A percentile compares a stretch with the other conserved stretches of the same genome.
These are phyloP conservation scores for Dioscorea cayenensis DNA, from an alignment of 116 monocot genomes.

Conservation along the genomic window DNA sequence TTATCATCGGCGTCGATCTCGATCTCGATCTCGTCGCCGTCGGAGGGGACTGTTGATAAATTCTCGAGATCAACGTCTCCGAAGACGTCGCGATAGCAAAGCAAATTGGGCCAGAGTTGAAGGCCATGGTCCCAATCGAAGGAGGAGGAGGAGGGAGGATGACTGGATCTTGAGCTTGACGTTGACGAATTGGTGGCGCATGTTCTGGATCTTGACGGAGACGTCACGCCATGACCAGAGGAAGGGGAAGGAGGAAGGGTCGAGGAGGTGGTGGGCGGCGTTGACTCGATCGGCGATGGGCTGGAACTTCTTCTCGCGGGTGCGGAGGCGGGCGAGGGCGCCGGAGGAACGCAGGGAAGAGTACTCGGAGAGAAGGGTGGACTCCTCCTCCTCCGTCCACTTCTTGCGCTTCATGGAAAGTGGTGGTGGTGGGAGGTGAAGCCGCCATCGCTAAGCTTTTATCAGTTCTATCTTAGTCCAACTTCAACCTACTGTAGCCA, in stretches of 20 bases:
- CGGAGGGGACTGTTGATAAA: too few species aligned
- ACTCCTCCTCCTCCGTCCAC: slow-evolving; percentile 63
- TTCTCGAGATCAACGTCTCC: too few species aligned
- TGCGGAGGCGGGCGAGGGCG: slow-evolving; percentile 15
- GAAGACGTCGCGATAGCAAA: too few species aligned
- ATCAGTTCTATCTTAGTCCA: too few species aligned
- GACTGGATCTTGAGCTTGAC: slow-evolving; percentile 49
- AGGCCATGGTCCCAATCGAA: slow-evolving; percentile 26
- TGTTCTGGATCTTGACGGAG: slow-evolving; percentile 73
- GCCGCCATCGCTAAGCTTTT: too few species aligned
- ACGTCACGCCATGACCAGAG: slow-evolving; percentile 68
- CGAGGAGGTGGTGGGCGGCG: too few species aligned
- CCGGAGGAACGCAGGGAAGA: slow-evolving; percentile 22
- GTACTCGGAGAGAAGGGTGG: slow-evolving; percentile 38
- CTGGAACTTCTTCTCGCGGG: slow-evolving; percentile 55
- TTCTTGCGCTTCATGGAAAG: slow-evolving; percentile 43
- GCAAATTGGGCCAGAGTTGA: slow-evolving; percentile 40
- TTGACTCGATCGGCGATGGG: slow-evolving; percentile 39
- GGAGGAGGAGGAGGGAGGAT: background rate
- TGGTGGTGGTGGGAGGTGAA: too few species aligned
- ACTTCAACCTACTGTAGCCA: too few species aligned
- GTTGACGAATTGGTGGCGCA: slow-evolving; percentile 57
- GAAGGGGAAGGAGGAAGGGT: too few species aligned
- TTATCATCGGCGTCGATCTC: background rate
- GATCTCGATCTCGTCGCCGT: too few species aligned